Evolutionary conservation across 1,284 basidiomycete genomes (phyloP).

Genomic region (Hemileia vastatrix): DNA sequence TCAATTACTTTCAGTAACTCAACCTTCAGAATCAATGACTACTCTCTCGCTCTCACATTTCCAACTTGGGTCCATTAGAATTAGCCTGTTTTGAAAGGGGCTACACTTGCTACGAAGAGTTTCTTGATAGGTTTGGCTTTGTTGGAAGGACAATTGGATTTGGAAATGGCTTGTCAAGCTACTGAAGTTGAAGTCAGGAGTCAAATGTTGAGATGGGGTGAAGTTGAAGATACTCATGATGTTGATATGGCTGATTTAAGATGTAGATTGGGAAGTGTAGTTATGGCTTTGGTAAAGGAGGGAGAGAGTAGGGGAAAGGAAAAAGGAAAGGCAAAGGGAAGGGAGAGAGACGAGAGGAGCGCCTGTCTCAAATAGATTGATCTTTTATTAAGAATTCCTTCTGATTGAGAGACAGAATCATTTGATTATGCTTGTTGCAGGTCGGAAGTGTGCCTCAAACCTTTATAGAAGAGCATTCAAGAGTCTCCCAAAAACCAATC

Average conservation of each 20-base stretch:
- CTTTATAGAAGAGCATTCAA: no score
- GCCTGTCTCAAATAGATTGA: no score
- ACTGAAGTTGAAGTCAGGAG: slow-evolving; percentile 86
- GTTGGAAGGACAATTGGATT: slow-evolving; percentile 61
- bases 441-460: no score
- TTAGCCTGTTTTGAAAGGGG: slow-evolving; percentile 76
- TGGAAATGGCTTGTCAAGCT: slow-evolving; percentile 72
- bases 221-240: slow-evolving; percentile 71
- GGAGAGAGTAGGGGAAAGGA: no score
- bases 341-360: no score
- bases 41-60: slow-evolving; percentile 14
- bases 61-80: background rate
- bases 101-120: slow-evolving; percentile 79
- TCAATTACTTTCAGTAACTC: slow-evolving; percentile 47
- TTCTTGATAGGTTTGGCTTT: slow-evolving; percentile 80
- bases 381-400: no score
- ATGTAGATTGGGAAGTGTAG: slow-evolving; percentile 19
- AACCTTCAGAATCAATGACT: background rate
- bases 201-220: slow-evolving; percentile 93
- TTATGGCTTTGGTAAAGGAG: slow-evolving; percentile 6
- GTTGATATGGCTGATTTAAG: slow-evolving; percentile 22
- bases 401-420: no score
- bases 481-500: no score
- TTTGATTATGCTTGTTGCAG: no score
- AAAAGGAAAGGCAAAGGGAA: no score